Base-by-base conservation (phyloP, 192 early-diverging fungal genomes). In the Dissophora globulifera region DNA sequence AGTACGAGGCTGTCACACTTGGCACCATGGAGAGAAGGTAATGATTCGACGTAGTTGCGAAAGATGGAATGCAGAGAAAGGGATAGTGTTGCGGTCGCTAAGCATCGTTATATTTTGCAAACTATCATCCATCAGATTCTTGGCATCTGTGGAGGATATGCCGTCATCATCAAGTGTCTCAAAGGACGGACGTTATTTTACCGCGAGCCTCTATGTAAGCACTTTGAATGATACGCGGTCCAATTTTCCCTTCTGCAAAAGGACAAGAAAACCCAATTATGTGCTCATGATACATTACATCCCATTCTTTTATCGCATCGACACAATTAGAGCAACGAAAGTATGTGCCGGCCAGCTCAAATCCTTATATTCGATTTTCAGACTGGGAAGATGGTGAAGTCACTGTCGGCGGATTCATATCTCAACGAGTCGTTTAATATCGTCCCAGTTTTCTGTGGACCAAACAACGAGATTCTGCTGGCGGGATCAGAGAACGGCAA, bases 401-500 rank as follows among this genome's bases (percentile, higher is more conserved):
- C 64, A 6, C 15, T 76, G 29, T 62, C 64, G 51, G 63, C 72
- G 15, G 72, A 76, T 17, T 55, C 57, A 10, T 67, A 62, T 35
- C 17, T 67, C 16, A 66, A 76, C 32, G 43, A 61, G 13, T 1
- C 0, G 0, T 76, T 67, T 20, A 29, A 62, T 10, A 67, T 76
- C 38, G 61, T 55, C 52, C 63, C 72, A 23, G 19, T 58, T 9
- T 76, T 50, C 31, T 61, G 40, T 40, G 72, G 72, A 20, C 72
- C 72, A 0, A 10, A 57, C 5, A 2, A n/a, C 13, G 63, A 67
- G 58, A 66, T 76, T n/a, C 33, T 76, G 4, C 61, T 51, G 5
- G 7, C 63, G 2, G 72, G 72, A 25, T 76, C 72, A 13, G 72
- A 76, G 38, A 67, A 65, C 16, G 72, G 72, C 32, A 76, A 48